A percentile compares a stretch with the other conserved stretches of the same genome.
Evolutionary conservation across 768 basidiomycete genomes (phyloP).

Genomic region (Clitopilus hobsonii): DNA sequence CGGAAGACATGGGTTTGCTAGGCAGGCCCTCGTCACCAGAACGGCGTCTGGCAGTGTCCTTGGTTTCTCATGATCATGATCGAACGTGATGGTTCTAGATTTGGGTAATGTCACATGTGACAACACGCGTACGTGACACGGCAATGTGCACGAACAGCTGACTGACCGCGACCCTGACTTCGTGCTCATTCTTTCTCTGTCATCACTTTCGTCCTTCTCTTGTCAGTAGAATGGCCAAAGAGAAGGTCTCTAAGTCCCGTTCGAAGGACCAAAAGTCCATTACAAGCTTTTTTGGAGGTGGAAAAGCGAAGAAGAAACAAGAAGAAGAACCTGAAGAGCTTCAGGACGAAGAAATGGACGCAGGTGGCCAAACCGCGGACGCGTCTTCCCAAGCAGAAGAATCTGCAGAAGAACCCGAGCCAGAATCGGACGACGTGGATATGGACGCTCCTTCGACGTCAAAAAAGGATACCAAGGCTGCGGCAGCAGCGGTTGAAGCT

Average conservation of each 20-base stretch:
- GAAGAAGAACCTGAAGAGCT: constrained; percentile 25
- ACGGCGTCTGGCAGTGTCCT: background rate
- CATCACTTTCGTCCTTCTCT: constrained; percentile 10
- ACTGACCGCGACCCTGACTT: constrained; percentile 1
- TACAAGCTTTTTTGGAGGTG: constrained; percentile 47
- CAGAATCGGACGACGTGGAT: constrained; percentile 17
- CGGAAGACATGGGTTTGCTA: constrained; percentile 5
- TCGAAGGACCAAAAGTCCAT: constrained; percentile 49
- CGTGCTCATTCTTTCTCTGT: constrained; percentile 1
- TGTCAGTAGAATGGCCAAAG: constrained; percentile 41
- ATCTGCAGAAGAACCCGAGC: background rate
- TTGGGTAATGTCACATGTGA: constrained; percentile 8
- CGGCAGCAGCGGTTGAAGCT: constrained; percentile 49
- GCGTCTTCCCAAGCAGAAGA: background rate
- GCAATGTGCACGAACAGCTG: background rate
- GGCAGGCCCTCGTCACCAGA: background rate
- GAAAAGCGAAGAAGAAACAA: constrained; percentile 22
- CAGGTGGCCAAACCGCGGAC: constrained; percentile 25
- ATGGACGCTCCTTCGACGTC: constrained; percentile 23
- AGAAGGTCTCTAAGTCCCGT: constrained; percentile 29
- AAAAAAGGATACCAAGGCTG: constrained; percentile 33
- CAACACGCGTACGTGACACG: constrained; percentile 18
- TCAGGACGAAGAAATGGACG: constrained; percentile 20
- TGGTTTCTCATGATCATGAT: too few relatives aligned
- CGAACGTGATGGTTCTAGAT: background rate